Evolutionary conservation across 2,329 filamentous ascomycete species (phyloP).

Genomic region (Kalaharituber pfeilii): DNA sequence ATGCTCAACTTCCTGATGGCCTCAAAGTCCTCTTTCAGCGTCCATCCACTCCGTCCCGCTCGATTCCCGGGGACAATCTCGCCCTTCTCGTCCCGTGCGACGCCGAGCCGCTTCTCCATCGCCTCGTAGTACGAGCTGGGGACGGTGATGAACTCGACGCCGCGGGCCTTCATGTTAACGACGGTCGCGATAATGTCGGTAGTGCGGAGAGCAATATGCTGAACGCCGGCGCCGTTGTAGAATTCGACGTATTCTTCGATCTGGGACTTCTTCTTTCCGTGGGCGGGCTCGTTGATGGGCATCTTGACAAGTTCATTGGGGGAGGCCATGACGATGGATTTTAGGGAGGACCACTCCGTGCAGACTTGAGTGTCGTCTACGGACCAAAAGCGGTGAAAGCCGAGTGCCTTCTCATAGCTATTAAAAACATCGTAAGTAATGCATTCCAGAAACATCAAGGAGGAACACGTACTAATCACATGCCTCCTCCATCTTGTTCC

Average conservation of each 20-base stretch:
- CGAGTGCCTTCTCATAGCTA: constrained; percentile 75
- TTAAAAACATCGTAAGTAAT: constrained; percentile 26
- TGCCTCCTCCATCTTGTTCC: constrained; percentile 62
- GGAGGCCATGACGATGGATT: constrained; percentile 77
- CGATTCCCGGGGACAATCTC: constrained; percentile 22
- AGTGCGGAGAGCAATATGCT: constrained; percentile 81
- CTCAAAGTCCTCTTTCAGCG: constrained; percentile 62
- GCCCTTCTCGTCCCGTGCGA: constrained; percentile 38
- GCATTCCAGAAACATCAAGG: neutral
- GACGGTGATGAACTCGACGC: constrained; percentile 83
- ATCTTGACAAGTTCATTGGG: constrained; percentile 81
- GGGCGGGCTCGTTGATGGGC: constrained; percentile 93
- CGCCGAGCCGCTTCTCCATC: constrained; percentile 56
- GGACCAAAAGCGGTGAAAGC: constrained; percentile 94
- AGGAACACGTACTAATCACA: constrained; percentile 37
- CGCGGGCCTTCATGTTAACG: constrained; percentile 59
- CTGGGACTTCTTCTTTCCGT: constrained; percentile 77
- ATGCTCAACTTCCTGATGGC: constrained; percentile 63
- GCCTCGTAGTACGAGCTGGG: constrained; percentile 71
- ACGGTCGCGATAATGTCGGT: constrained; percentile 63
- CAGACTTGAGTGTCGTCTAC: constrained; percentile 87
- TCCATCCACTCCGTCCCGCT: constrained; percentile 29
- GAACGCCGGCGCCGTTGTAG: constrained; percentile 76
- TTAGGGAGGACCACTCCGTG: constrained; percentile 80
- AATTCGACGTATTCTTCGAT: constrained; percentile 89